Percentiles rank a stretch among this genome's conserved stretches.
These are phyloP conservation scores for Plantago elongata DNA, from an alignment of 257 asterid genomes.

Conservation along the genomic window DNA sequence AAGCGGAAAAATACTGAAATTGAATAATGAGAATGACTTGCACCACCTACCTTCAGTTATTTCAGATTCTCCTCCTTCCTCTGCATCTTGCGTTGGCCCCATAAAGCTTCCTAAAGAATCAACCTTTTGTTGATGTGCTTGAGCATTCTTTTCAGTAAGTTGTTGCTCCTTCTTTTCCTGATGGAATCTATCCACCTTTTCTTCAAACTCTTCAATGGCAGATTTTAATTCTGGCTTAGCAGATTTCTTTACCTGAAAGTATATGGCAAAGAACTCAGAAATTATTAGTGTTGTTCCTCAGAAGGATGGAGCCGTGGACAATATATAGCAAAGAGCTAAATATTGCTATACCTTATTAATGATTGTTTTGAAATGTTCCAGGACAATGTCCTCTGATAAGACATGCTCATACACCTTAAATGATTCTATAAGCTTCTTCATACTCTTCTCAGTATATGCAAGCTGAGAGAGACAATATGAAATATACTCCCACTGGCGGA, in stretches of 20 bases:
- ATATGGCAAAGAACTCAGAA: slow-evolving; percentile 10
- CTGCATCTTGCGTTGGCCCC: slow-evolving; percentile 38
- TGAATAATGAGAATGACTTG: background rate
- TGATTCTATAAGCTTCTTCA: slow-evolving; percentile 76
- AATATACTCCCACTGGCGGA: slow-evolving; percentile 75
- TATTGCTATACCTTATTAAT: slow-evolving; percentile 60
- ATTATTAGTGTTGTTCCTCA: background rate
- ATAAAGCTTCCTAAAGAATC: slow-evolving; percentile 35
- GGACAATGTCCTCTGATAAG: slow-evolving; percentile 70
- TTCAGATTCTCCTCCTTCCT: slow-evolving; percentile 57
- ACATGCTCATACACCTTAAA: slow-evolving; percentile 74
- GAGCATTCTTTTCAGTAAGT: slow-evolving; percentile 70
- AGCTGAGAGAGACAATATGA: slow-evolving; percentile 97
- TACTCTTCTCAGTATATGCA: slow-evolving; percentile 85
- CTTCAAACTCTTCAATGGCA: slow-evolving; percentile 88
- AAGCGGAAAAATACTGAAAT: background rate
- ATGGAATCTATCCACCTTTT: slow-evolving; percentile 64
- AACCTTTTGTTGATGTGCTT: slow-evolving; percentile 64
- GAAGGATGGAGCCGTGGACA: background rate
- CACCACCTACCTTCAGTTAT: slow-evolving; percentile 55
- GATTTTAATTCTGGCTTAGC: slow-evolving; percentile 83
- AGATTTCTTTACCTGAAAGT: slow-evolving; percentile 73
- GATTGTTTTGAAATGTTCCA: slow-evolving; percentile 79
- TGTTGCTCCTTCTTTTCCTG: slow-evolving; percentile 81
- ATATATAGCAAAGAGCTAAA: slow-evolving; percentile 2